Conservation (phyloP, 192 early-diverging fungal genomes). For the Physocladia obscura region DNA sequence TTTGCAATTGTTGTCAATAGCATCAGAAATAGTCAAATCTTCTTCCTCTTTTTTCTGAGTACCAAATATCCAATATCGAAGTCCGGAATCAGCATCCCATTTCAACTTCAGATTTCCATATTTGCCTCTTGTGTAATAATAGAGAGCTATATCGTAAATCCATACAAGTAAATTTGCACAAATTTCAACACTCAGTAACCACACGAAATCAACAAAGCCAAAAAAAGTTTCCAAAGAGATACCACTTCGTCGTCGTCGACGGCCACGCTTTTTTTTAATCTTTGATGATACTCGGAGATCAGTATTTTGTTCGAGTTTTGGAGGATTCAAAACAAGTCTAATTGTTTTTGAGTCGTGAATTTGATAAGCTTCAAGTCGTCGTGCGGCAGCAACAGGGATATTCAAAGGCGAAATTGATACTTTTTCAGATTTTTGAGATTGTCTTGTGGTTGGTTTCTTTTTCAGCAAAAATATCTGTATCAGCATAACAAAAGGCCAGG, state of each 20-base stretch:
- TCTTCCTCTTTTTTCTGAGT: too few species aligned
- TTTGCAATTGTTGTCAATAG: too few species aligned
- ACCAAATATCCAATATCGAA: too few species aligned
- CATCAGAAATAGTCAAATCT: too few species aligned
- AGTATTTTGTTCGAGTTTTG: neutral
- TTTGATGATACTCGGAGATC: too few species aligned
- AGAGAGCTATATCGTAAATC: neutral
- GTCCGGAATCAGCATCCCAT: too few species aligned
- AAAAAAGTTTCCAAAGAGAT: neutral
- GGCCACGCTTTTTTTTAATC: too few species aligned
- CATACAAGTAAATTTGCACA: neutral
- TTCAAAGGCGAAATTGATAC: neutral
- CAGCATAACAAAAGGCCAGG: neutral
- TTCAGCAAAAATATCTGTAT: neutral
- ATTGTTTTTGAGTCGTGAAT: neutral
- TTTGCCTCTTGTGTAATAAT: too few species aligned
- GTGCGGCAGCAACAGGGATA: neutral
- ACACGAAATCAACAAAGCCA: neutral
- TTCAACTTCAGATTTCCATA: too few species aligned
- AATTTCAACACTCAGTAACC: neutral
- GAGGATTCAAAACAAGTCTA: neutral
- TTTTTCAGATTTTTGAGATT: neutral
- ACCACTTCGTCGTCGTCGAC: neutral
- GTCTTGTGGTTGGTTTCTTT: neutral
- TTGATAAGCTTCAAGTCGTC: neutral